These are phyloP conservation scores for Heterobasidion irregulare DNA, from an alignment of 1,284 basidiomycete genomes.

Conservation along the genomic window DNA sequence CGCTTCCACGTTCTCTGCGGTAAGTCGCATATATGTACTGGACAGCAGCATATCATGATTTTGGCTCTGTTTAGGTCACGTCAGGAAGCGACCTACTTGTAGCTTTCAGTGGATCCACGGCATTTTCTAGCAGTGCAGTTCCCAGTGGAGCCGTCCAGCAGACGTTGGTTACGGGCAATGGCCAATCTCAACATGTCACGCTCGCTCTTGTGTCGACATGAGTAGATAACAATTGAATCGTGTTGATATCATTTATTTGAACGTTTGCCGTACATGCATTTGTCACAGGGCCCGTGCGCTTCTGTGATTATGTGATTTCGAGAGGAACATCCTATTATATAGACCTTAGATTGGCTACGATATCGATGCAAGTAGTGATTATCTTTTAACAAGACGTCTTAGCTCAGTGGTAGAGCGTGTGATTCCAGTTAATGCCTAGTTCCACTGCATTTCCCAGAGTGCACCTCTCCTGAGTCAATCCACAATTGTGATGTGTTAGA, in stretches of 20 bases:
- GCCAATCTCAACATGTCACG: constrained; percentile 34
- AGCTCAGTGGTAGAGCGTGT: no score
- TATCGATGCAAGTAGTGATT: no score
- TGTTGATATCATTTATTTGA: no score
- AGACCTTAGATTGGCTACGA: no score
- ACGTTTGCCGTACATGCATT: no score
- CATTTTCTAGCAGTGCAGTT: constrained; percentile 39
- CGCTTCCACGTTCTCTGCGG: constrained; percentile 40
- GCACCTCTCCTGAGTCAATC: no score
- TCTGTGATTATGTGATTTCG: no score
- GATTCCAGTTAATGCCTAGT: no score
- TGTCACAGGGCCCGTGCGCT: no score
- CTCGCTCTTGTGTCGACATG: constrained; percentile 7
- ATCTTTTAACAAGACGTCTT: no score
- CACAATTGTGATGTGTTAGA: not conserved
- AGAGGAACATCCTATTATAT: no score
- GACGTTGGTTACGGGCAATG: constrained; percentile 40
- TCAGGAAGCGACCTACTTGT: constrained; percentile 41
- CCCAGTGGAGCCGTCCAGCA: constrained; percentile 48
- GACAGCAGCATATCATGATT: not conserved
- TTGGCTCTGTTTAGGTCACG: constrained; percentile 24
- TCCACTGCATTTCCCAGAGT: no score
- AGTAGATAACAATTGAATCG: not conserved
- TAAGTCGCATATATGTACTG: constrained; percentile 18
- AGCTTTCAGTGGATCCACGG: constrained; percentile 41